Evolutionary conservation across 805 yeast species (phyloP).

Genomic region (Zygosaccharomyces bailii): DNA sequence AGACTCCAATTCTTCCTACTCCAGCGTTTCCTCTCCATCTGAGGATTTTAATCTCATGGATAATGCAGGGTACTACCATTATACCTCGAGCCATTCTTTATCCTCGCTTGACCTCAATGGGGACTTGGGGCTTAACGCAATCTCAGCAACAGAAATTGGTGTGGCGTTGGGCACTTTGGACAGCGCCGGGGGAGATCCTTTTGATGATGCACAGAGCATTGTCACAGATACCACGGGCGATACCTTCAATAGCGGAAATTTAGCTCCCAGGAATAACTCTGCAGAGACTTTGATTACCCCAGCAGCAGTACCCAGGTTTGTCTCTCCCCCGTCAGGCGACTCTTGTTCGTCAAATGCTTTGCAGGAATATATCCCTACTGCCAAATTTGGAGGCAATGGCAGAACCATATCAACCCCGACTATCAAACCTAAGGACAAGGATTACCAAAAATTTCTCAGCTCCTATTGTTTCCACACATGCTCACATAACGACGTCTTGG

Average conservation of each 20-base stretch:
- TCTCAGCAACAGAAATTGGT: conserved; percentile 1
- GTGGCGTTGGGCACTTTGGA: neutral
- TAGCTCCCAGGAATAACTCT: conserved; percentile 14
- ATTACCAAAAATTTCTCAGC: conserved; percentile 28
- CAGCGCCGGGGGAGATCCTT: conserved; percentile 9
- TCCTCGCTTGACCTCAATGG: conserved; percentile 12
- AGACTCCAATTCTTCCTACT: conserved; percentile 18
- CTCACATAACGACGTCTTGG: conserved; percentile 4
- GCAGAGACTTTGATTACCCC: conserved; percentile 22
- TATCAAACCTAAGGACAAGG: conserved; percentile 17
- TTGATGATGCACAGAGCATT: conserved; percentile 23
- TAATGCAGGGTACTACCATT: conserved; percentile 9
- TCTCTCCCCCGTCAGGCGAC: conserved; percentile 10
- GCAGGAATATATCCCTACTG: neutral
- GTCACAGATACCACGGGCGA: conserved; percentile 23
- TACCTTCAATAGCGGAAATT: neutral
- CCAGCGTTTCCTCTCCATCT: conserved; percentile 22
- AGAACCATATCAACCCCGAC: neutral
- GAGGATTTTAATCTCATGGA: conserved; percentile 18
- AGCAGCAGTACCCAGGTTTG: conserved; percentile 10
- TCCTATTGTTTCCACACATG: conserved; percentile 30
- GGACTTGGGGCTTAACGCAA: conserved; percentile 4
- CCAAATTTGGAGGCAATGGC: neutral
- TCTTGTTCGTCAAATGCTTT: conserved; percentile 3
- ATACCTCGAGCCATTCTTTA: conserved; percentile 12